A percentile compares a stretch with the other conserved stretches of the same genome.
Evolutionary conservation across 192 early-diverging fungal species (phyloP).

Genomic region (Entomortierella parvispora): DNA sequence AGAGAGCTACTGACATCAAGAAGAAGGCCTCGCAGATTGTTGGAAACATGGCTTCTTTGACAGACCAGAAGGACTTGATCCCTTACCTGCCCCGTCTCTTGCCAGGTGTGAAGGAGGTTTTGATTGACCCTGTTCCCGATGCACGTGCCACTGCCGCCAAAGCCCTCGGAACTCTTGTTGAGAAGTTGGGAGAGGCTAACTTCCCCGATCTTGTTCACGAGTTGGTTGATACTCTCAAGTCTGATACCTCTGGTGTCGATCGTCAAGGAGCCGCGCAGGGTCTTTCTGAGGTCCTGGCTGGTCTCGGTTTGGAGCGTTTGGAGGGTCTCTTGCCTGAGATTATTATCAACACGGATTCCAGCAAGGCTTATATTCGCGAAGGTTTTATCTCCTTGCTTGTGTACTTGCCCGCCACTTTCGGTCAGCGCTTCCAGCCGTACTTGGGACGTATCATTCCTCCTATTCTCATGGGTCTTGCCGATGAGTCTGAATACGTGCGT

Average conservation of each 20-base stretch:
- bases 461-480: constrained; percentile 91
- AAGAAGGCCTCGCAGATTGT: constrained; percentile 98
- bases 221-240: constrained; percentile 86
- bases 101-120: constrained; percentile 89
- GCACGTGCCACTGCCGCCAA: constrained; percentile 93
- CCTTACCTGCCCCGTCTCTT: constrained; percentile 87
- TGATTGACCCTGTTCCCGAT: constrained; percentile 96
- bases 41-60: constrained; percentile 97
- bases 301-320: constrained; percentile 85
- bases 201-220: constrained; percentile 95
- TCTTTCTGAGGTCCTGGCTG: constrained; percentile 91
- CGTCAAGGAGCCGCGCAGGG: constrained; percentile 98
- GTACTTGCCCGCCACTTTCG: constrained; percentile 96
- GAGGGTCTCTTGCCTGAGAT: constrained; percentile 93
- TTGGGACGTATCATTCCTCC: constrained; percentile 88
- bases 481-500: constrained; percentile 94
- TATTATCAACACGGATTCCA: constrained; percentile 76
- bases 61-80: constrained; percentile 91
- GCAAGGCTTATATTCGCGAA: constrained; percentile 88
- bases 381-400: constrained; percentile 96
- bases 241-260: constrained; percentile 91
- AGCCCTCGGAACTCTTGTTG: constrained; percentile 91
- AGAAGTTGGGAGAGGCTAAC: constrained; percentile 90
- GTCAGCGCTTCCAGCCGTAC: constrained; percentile 91
- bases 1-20: constrained; percentile 90